Evolutionary conservation across 2,329 filamentous ascomycete species (phyloP).

Genomic region (Colletotrichum sublineola): DNA sequence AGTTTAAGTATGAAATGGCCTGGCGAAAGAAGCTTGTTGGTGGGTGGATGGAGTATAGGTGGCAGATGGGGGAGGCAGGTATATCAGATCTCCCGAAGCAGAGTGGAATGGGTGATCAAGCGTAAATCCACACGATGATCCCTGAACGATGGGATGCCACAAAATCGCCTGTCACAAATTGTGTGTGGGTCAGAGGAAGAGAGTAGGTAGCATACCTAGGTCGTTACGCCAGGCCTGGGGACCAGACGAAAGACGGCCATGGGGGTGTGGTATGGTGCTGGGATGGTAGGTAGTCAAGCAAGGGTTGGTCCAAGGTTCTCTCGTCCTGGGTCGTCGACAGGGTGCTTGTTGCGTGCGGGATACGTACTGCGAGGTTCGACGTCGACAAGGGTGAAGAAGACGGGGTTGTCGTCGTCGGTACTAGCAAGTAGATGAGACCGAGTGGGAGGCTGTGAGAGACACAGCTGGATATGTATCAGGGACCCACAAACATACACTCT

Average conservation of each 20-base stretch:
- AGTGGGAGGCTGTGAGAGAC: constrained; percentile 11
- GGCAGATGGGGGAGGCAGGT: constrained; percentile 44
- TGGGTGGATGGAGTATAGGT: constrained; percentile 48
- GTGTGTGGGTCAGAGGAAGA: constrained; percentile 59
- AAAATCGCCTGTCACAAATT: constrained; percentile 68
- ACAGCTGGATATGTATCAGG: constrained; percentile 22
- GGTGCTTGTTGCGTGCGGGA: constrained; percentile 31
- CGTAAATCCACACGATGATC: constrained; percentile 64
- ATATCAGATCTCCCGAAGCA: constrained; percentile 49
- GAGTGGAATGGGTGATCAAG: constrained; percentile 62
- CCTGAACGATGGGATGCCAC: constrained; percentile 56
- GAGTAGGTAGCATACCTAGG: constrained; percentile 35
- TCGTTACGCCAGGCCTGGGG: constrained; percentile 45
- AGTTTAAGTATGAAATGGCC: constrained; percentile 59
- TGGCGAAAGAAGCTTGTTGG: constrained; percentile 58
- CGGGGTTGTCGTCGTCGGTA: constrained; percentile 29
- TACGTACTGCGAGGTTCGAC: constrained; percentile 44
- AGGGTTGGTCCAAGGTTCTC: constrained; percentile 38
- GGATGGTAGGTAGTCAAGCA: constrained; percentile 27
- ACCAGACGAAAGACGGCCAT: constrained; percentile 44
- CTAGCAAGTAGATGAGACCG: constrained; percentile 34
- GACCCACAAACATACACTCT: background rate
- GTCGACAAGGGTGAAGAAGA: constrained; percentile 22
- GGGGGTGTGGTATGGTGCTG: constrained; percentile 28
- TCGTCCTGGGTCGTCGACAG: constrained; percentile 32